phyloP scores from a whole-genome alignment of 805 yeast species.

The Lachancea quebecensis region DNA sequence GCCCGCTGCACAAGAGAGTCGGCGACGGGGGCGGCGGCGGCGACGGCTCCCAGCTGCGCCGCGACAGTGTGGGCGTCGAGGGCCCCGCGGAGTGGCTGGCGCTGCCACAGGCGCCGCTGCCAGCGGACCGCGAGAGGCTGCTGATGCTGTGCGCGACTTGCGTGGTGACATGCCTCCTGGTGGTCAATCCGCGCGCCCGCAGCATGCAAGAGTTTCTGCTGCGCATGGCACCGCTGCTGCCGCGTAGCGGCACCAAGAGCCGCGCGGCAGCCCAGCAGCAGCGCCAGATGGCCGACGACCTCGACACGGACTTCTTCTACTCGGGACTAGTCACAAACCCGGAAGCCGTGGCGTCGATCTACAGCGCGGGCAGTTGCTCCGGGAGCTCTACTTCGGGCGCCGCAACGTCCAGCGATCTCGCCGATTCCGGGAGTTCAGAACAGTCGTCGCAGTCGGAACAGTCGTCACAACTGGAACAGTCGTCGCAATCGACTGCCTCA shows the following conservation, averaged over 20 bases:
- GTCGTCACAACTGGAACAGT: no score
- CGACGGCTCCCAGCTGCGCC: not conserved
- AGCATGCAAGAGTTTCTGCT: constrained; percentile 3
- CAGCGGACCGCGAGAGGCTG: not conserved
- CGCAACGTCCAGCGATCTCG: not conserved
- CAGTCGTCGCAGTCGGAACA: no score
- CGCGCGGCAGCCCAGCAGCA: not conserved
- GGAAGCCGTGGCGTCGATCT: constrained; percentile 2
- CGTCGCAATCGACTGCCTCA: no score
- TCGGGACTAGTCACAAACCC: constrained; percentile 4
- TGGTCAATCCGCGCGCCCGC: constrained; percentile 2
- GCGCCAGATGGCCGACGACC: not conserved
- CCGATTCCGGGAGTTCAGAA: no score
- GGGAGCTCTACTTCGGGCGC: not conserved
- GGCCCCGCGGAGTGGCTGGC: constrained; percentile 6
- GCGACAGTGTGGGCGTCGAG: not conserved
- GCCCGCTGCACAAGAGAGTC: constrained; percentile 5
- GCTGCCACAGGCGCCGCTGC: not conserved
- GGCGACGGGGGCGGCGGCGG: no score
- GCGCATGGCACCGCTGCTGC: not conserved
- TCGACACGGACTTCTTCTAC: not conserved
- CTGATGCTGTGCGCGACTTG: not conserved
- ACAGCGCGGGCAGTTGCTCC: not conserved
- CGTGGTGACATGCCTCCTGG: constrained; percentile 1
- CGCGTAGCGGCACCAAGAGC: not conserved